phyloP scores from a whole-genome alignment of 345 rosid species.

The Aquilaria yunnanensis region DNA sequence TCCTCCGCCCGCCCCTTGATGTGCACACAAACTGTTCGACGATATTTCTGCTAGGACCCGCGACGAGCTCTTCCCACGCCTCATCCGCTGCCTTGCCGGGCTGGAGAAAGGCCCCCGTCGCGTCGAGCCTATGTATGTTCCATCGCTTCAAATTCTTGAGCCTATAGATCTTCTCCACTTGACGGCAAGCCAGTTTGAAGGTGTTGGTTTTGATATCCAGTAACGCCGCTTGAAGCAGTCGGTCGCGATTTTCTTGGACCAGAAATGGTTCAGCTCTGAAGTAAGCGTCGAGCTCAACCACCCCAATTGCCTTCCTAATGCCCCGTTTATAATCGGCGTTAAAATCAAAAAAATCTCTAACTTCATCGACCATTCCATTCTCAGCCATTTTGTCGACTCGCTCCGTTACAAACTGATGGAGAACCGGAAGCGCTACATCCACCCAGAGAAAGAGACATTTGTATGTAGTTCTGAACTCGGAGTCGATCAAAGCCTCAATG shows the following conservation, averaged over 20 bases:
- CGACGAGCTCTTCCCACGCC: conserved; percentile 54
- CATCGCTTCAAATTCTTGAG: conserved; percentile 42
- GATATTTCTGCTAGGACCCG: conserved; percentile 35
- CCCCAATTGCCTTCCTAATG: conserved; percentile 51
- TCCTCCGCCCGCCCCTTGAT: neutral
- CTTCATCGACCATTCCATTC: conserved; percentile 60
- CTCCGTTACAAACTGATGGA: conserved; percentile 30
- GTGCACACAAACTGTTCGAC: conserved; percentile 35
- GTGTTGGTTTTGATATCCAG: conserved; percentile 42
- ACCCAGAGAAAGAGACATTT: conserved; percentile 60
- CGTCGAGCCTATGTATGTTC: conserved; percentile 56
- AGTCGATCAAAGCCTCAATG: conserved; percentile 43
- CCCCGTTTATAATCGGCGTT: conserved; percentile 27
- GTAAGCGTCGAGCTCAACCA: conserved; percentile 51
- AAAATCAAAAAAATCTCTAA: conserved; percentile 36
- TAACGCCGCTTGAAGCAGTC: conserved; percentile 36
- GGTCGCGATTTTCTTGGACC: conserved; percentile 11
- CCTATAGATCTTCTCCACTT: conserved; percentile 46
- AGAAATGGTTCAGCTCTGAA: conserved; percentile 34
- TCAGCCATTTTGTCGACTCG: conserved; percentile 64
- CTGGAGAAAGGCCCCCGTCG: conserved; percentile 44
- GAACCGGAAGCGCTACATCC: conserved; percentile 45
- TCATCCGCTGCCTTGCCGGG: conserved; percentile 33
- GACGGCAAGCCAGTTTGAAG: conserved; percentile 41
- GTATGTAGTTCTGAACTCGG: conserved; percentile 24